Conservation (phyloP, 768 basidiomycete genomes). For the Rhodosporidiobolus sp. region DNA sequence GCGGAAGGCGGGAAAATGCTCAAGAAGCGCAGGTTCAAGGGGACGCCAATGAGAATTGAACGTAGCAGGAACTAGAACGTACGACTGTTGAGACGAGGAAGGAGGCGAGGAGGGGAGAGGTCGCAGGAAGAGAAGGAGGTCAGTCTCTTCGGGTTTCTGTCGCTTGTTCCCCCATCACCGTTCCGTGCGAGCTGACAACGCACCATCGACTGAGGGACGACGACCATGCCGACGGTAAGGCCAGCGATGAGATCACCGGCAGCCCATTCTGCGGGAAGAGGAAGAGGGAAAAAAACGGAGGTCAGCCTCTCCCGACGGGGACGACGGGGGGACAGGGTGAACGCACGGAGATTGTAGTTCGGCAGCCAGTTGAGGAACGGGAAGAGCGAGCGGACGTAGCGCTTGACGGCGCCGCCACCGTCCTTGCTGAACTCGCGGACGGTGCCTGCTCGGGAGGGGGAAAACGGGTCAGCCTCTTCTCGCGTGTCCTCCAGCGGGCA, state of each 20-base stretch:
- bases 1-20: no score
- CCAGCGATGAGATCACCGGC: constrained; percentile 44
- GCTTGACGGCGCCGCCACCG: neutral
- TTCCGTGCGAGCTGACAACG: neutral
- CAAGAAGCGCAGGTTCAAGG: no score
- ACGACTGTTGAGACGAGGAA: no score
- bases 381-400: constrained; percentile 20
- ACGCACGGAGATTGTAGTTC: constrained; percentile 30
- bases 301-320: neutral
- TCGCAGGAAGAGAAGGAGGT: neutral
- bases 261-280: constrained; percentile 26
- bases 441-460: constrained; percentile 4
- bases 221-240: constrained; percentile 69
- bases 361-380: constrained; percentile 35
- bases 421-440: neutral
- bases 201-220: constrained; percentile 84
- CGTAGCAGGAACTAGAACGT: no score
- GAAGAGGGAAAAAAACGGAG: neutral
- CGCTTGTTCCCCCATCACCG: neutral
- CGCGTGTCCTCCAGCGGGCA: neutral
- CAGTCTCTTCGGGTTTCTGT: neutral
- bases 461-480: neutral
- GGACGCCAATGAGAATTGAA: no score
- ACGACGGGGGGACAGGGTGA: neutral
- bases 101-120: neutral